Evolutionary conservation across 1,139 yeast species (phyloP).

Genomic region (Hyphopichia burtonii): DNA sequence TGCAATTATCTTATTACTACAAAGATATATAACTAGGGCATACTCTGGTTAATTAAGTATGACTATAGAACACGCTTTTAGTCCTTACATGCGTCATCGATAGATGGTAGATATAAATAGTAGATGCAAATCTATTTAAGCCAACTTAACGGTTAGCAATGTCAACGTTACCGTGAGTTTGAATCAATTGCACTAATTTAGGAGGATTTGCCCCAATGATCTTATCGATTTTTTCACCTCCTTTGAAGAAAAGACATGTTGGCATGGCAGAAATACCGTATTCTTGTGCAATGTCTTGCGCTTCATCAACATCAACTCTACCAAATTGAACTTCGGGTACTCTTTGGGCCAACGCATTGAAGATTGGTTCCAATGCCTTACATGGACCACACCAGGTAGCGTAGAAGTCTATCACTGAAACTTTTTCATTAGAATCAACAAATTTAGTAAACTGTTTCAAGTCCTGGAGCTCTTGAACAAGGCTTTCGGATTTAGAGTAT

Average conservation of each 20-base stretch:
- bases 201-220: constrained; percentile 35
- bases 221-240: constrained; percentile 27
- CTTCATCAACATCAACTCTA: constrained; percentile 36
- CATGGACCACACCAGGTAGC: constrained; percentile 52
- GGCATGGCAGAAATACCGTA: constrained; percentile 37
- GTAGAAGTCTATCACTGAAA: constrained; percentile 40
- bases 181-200: constrained; percentile 22
- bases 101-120: no score
- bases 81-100: no score
- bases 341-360: constrained; percentile 32
- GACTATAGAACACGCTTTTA: no score
- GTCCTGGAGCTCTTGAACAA: constrained; percentile 20
- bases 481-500: neutral
- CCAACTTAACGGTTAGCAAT: constrained; percentile 6
- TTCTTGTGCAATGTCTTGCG: constrained; percentile 29
- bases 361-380: constrained; percentile 43
- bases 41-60: no score
- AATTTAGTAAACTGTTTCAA: constrained; percentile 15
- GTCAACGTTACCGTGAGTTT: constrained; percentile 23
- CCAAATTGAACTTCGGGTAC: constrained; percentile 41
- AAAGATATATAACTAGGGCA: no score
- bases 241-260: constrained; percentile 30
- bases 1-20: no score
- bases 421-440: constrained; percentile 20
- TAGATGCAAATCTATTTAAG: no score